These are phyloP conservation scores for Myxozyma lipomycoides DNA, from an alignment of 805 yeast genomes.

Conservation along the genomic window DNA sequence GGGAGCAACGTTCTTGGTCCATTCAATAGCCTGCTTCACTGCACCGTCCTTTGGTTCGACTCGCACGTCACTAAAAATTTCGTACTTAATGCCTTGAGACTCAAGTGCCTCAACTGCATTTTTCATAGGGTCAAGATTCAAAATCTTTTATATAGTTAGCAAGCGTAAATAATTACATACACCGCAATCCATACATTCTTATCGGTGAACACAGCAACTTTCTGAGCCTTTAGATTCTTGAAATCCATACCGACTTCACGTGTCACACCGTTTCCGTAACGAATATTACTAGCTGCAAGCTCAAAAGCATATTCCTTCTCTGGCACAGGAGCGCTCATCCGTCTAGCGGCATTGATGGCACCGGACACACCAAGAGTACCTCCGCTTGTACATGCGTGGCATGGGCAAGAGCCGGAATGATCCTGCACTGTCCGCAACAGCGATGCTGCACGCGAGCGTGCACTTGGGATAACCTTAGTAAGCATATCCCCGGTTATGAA, in stretches of 20 bases:
- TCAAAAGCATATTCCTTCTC: conserved; percentile 41
- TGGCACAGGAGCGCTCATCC: conserved; percentile 13
- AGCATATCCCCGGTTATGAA: conserved; percentile 3
- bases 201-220: conserved; percentile 42
- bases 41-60: conserved; percentile 39
- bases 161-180: too few species aligned
- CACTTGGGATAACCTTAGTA: conserved; percentile 14
- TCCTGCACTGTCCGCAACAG: conserved; percentile 31
- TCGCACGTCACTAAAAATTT: conserved; percentile 38
- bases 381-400: conserved; percentile 35
- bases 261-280: conserved; percentile 42
- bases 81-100: conserved; percentile 37
- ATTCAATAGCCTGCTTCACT: conserved; percentile 38
- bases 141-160: conserved; percentile 20
- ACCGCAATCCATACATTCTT: conserved; percentile 21
- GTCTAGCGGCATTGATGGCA: conserved; percentile 11
- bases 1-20: conserved; percentile 38
- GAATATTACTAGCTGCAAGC: conserved; percentile 40
- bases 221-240: conserved; percentile 34
- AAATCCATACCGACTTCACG: conserved; percentile 41
- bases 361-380: conserved; percentile 11
- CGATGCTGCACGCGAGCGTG: conserved; percentile 19
- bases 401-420: conserved; percentile 37
- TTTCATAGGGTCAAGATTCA: conserved; percentile 34
- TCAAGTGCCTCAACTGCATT: conserved; percentile 38